Evolutionary conservation across 2,329 filamentous ascomycete genomes (phyloP).

Genomic region (Penicillium sclerotigenum): DNA sequence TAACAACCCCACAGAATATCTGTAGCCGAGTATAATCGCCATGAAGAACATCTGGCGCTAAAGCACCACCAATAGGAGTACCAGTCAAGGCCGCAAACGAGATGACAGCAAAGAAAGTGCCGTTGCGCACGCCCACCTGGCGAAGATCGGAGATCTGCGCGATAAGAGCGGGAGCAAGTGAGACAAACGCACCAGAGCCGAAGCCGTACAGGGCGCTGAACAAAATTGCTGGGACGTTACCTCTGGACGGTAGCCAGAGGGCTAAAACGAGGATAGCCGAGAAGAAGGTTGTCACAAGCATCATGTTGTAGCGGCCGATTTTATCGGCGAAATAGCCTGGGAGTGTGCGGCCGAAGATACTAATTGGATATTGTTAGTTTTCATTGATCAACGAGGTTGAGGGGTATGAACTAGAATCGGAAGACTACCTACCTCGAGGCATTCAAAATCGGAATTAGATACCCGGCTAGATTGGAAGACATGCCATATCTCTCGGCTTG

Average conservation of each 20-base stretch:
- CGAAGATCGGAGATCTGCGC: constrained; percentile 68
- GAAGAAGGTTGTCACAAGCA: constrained; percentile 48
- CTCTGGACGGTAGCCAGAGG: constrained; percentile 54
- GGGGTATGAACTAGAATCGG: background rate
- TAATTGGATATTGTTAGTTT: constrained; percentile 6
- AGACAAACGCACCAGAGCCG: constrained; percentile 63
- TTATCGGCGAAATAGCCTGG: constrained; percentile 33
- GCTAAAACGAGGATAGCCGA: constrained; percentile 39
- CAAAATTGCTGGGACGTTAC: constrained; percentile 58
- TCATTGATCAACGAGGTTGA: background rate
- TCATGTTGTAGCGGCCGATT: constrained; percentile 38
- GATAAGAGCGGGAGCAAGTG: constrained; percentile 61
- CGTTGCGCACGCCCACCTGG: constrained; percentile 66
- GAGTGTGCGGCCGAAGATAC: constrained; percentile 35
- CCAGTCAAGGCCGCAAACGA: constrained; percentile 61
- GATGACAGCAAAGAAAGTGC: constrained; percentile 60
- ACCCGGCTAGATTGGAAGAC: constrained; percentile 47
- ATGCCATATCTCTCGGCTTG: constrained; percentile 52
- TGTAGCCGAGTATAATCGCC: constrained; percentile 26
- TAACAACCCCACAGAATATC: constrained; percentile 28
- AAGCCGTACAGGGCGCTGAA: constrained; percentile 70
- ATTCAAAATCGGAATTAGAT: constrained; percentile 56
- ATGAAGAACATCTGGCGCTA: constrained; percentile 26
- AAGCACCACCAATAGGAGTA: constrained; percentile 29
- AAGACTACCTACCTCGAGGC: constrained; percentile 39